These are phyloP conservation scores for Catenaria anguillulae DNA, from an alignment of 371 early-diverging fungal genomes.

Conservation along the genomic window DNA sequence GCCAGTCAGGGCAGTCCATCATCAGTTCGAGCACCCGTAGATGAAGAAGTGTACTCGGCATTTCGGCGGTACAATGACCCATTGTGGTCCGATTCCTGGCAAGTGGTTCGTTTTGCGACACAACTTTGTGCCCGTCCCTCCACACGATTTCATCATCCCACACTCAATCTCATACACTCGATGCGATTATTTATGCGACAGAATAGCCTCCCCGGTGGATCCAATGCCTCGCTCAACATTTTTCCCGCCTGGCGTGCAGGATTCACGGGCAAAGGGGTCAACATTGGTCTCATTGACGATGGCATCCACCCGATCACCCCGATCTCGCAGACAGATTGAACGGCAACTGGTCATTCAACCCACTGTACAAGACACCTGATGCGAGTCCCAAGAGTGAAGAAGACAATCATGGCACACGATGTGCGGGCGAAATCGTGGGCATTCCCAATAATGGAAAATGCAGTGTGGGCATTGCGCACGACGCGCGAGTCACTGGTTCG, in stretches of 20 bases:
- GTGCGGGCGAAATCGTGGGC: constrained; percentile 94
- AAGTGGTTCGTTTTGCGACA: constrained; percentile 3
- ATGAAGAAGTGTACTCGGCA: constrained; percentile 11
- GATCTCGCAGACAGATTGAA: constrained; percentile 79
- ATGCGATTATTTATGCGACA: background rate
- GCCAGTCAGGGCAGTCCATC: background rate
- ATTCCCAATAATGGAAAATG: constrained; percentile 61
- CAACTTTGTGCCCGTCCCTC: background rate
- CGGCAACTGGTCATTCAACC: constrained; percentile 49
- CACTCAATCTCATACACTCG: too few relatives aligned
- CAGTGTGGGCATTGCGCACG: constrained; percentile 88
- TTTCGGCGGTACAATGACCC: constrained; percentile 4
- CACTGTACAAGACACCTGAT: constrained; percentile 54
- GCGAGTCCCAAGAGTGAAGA: constrained; percentile 59
- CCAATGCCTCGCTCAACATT: constrained; percentile 61
- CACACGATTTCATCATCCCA: background rate
- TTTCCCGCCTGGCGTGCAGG: constrained; percentile 81
- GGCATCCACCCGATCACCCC: constrained; percentile 68
- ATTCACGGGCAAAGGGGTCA: constrained; percentile 70
- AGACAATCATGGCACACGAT: constrained; percentile 90
- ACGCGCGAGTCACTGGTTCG: constrained; percentile 72
- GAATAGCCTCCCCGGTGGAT: background rate
- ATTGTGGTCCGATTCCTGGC: background rate
- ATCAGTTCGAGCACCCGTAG: constrained; percentile 15
- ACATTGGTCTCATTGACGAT: constrained; percentile 84